phyloP scores from a whole-genome alignment of 805 yeast species.

The Candida dajiaensis region DNA sequence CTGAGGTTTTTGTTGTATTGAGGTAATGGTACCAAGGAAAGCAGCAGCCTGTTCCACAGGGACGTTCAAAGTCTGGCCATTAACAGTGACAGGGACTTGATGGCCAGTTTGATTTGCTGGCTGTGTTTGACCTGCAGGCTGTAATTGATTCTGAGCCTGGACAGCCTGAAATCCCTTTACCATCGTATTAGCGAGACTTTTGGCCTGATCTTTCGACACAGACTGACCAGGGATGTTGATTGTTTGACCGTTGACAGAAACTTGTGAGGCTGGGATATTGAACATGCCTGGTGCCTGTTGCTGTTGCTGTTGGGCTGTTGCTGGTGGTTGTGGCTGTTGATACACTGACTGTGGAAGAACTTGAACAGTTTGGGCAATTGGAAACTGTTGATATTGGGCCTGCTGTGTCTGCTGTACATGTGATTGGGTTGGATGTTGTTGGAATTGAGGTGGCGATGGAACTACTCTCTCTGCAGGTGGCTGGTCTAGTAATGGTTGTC shows the following conservation, averaged over 20 bases:
- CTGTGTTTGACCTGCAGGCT: neutral
- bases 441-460: slow-evolving; percentile 2
- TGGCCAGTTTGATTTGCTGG: slow-evolving; percentile 1
- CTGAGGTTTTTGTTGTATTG: neutral
- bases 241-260: slow-evolving; percentile 7
- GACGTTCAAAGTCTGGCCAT: slow-evolving; percentile 1
- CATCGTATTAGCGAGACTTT: neutral
- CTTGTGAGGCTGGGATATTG: slow-evolving; percentile 10
- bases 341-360: neutral
- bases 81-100: slow-evolving; percentile 1
- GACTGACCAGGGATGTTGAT: slow-evolving; percentile 12
- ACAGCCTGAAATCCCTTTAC: neutral
- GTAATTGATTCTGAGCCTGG: neutral
- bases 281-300: slow-evolving; percentile 5
- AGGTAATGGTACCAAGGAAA: neutral
- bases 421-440: slow-evolving; percentile 2
- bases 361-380: neutral
- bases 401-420: slow-evolving; percentile 1
- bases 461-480: neutral
- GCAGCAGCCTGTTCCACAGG: slow-evolving; percentile 1
- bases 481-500: slow-evolving; percentile 9
- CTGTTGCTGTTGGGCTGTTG: neutral
- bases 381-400: slow-evolving; percentile 1
- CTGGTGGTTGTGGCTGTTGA: slow-evolving; percentile 2
- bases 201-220: slow-evolving; percentile 7